Base-by-base conservation (phyloP, 208 protist species). In the Acanthamoeba royreba region DNA sequence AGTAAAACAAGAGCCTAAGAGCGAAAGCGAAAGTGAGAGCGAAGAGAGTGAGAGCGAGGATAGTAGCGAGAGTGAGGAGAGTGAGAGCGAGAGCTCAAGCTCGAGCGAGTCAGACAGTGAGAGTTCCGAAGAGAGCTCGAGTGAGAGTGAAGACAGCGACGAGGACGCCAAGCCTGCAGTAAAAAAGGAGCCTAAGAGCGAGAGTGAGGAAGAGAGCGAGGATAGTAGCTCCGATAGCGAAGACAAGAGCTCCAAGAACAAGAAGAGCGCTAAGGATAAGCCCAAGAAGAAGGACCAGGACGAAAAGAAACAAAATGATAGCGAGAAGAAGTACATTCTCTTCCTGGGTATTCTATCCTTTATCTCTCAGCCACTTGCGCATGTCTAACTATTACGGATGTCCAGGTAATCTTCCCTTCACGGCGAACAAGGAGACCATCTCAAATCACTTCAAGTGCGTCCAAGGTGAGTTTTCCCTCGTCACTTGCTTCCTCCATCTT, bases 301-400 rank as follows among this genome's bases (percentile, higher is more conserved):
- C 7, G 69, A 81, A 5, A 42, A 77, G 9, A 55, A 25, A 19
- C 13, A 55, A 42, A 38, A 49, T 11, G 69, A 8, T 17, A 15
- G 40, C 40, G 49, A 81, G 83, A 42, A 66, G 83, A 17, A 43
- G 46, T 90, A 90, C 83, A 90, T 90, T 43, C 52, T 90, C 17
- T 90, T 90, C 52, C 49, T 90, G 28, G 83, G 83, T 90, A 45
- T 55, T 9, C 35, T 28, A 3, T 45, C 43, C 1, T 11, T 38
- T n/a, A 25, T 40, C 7, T 46, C 74, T 49, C 33, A n/a, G 2
- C 45, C 46, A 42, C n/a, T 45, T 40, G 22, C 19, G 7, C 15
- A 43, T 85, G 40, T 85, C n/a, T 15, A 0, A 45, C 46, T 85
- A 8, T 85, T n/a, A 85, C 33, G 15, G n/a, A 25, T 35, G 15